Percentiles rank a stretch among this genome's conserved stretches.
Evolutionary conservation across 768 basidiomycete species (phyloP).

Genomic region (Mycena chlorophos): DNA sequence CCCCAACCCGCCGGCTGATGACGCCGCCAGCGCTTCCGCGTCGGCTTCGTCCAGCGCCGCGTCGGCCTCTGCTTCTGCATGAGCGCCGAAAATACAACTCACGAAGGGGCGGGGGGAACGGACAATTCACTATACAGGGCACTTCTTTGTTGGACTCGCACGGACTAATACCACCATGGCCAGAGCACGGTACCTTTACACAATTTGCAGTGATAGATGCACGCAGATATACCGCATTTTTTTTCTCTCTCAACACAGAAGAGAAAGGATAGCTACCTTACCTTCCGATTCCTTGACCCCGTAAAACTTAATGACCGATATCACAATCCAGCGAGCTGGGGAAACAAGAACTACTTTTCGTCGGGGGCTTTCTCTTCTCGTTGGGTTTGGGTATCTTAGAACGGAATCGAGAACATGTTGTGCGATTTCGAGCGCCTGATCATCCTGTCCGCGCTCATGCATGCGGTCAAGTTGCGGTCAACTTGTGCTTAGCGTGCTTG

Average conservation of each 20-base stretch:
- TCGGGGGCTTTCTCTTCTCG: not conserved
- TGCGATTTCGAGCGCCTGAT: not conserved
- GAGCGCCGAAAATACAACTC: too few species aligned
- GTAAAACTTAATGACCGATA: not conserved
- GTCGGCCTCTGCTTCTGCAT: slow-evolving; percentile 1
- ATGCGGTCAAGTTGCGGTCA: not conserved
- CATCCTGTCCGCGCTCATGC: not conserved
- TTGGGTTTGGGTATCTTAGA: not conserved
- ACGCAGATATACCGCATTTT: slow-evolving; percentile 23
- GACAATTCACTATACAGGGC: slow-evolving; percentile 16
- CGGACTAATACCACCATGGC: slow-evolving; percentile 16
- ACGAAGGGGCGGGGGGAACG: not conserved
- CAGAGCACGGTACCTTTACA: slow-evolving; percentile 6
- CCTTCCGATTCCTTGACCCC: not conserved
- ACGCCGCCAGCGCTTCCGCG: slow-evolving; percentile 9
- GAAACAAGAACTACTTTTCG: not conserved
- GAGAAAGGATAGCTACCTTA: too few species aligned
- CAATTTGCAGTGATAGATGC: slow-evolving; percentile 24
- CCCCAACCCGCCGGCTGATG: slow-evolving; percentile 4
- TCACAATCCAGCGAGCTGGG: not conserved
- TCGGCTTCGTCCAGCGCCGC: not conserved
- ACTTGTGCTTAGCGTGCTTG: not conserved
- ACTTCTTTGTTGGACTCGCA: slow-evolving; percentile 3
- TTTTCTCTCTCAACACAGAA: slow-evolving; percentile 10
- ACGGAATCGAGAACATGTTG: not conserved